These are phyloP conservation scores for Serendipita indica DNA, from an alignment of 768 basidiomycete genomes.

Conservation along the genomic window DNA sequence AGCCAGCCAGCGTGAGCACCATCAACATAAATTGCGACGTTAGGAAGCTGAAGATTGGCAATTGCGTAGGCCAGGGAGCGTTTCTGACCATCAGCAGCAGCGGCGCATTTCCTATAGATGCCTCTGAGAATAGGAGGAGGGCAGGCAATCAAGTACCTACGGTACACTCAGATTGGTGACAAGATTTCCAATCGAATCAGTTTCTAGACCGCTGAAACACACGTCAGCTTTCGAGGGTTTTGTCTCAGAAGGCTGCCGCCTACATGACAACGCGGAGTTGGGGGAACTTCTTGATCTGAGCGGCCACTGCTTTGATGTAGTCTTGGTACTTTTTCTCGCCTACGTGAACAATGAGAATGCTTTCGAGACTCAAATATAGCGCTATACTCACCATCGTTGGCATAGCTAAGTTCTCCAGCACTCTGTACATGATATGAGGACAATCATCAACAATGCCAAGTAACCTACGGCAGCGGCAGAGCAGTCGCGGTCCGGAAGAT, in stretches of 20 bases:
- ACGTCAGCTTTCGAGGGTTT: not conserved
- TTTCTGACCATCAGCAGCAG: too few relatives aligned
- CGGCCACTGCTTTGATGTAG: not conserved
- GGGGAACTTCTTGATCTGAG: constrained; percentile 18
- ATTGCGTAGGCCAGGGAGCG: constrained; percentile 20
- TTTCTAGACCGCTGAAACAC: constrained; percentile 21
- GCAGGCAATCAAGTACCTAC: too few relatives aligned
- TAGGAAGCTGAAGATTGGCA: constrained; percentile 20
- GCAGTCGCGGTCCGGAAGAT: constrained; percentile 26
- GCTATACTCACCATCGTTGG: constrained; percentile 18
- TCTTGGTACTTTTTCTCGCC: constrained; percentile 21
- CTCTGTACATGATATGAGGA: constrained; percentile 14
- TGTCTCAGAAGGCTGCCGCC: not conserved
- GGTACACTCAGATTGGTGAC: constrained; percentile 21
- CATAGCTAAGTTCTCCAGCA: constrained; percentile 22
- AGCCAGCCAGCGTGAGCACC: constrained; percentile 26
- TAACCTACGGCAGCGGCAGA: constrained; percentile 20
- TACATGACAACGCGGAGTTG: constrained; percentile 21
- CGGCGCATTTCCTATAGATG: too few relatives aligned
- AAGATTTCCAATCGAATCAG: constrained; percentile 24
- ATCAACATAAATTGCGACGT: constrained; percentile 23
- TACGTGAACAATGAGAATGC: not conserved
- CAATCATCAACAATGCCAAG: not conserved
- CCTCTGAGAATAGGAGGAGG: too few relatives aligned
- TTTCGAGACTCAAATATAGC: too few relatives aligned